Percentiles rank a stretch among this genome's conserved stretches.
phyloP scores from a whole-genome alignment of 2,329 filamentous ascomycete genomes.

The Magnaporthiopsis incrustans region DNA sequence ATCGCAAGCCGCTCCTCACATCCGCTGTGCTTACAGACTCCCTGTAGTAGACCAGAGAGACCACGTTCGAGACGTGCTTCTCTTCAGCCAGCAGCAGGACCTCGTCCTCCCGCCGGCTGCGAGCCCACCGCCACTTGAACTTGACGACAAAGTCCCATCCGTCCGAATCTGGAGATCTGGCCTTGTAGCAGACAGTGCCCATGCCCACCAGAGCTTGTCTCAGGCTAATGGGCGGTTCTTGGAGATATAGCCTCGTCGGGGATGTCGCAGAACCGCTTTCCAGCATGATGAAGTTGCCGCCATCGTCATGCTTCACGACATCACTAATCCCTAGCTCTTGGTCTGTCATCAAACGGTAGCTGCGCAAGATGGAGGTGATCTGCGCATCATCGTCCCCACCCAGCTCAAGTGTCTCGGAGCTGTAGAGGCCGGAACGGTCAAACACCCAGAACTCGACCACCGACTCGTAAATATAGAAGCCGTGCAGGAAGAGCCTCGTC shows the following conservation, averaged over 20 bases:
- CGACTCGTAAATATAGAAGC: constrained; percentile 25
- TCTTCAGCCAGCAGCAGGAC: constrained; percentile 21
- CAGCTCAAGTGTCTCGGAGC: constrained; percentile 22
- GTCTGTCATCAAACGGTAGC: constrained; percentile 22
- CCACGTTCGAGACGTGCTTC: constrained; percentile 20
- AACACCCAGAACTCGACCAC: constrained; percentile 27
- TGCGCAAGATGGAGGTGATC: constrained; percentile 21
- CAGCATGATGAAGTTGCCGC: constrained; percentile 9
- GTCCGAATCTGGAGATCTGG: constrained; percentile 16
- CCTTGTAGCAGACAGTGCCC: constrained; percentile 24
- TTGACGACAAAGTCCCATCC: constrained; percentile 22
- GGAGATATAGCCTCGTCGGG: background rate
- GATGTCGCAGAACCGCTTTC: no score
- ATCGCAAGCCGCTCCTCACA: constrained; percentile 18
- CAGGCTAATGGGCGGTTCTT: background rate
- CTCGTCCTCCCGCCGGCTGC: constrained; percentile 22
- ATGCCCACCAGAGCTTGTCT: background rate
- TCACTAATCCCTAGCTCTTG: constrained; percentile 17
- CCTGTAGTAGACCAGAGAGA: constrained; percentile 21
- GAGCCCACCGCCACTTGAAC: constrained; percentile 25
- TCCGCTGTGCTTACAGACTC: constrained; percentile 19
- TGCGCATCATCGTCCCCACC: constrained; percentile 17
- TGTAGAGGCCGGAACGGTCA: constrained; percentile 27
- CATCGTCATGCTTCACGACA: constrained; percentile 18
- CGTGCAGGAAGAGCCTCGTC: constrained; percentile 25